Evolutionary conservation across 352 stramenopile genomes (phyloP).

Genomic region (Albugo candida): DNA sequence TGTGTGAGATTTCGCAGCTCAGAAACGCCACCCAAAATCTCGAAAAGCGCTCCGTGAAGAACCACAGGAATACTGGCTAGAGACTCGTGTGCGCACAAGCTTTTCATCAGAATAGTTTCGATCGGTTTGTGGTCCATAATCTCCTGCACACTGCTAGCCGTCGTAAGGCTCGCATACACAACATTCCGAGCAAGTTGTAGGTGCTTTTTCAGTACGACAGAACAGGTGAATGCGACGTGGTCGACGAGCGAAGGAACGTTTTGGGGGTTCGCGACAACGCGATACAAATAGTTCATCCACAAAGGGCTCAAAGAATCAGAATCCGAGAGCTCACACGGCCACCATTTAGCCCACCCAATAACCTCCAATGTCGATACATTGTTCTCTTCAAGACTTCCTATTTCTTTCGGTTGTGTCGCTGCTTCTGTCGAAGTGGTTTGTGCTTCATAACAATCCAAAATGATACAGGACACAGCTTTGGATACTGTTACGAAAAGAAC

Average conservation of each 20-base stretch:
- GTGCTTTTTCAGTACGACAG: slow-evolving; percentile 60
- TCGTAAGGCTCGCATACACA: slow-evolving; percentile 25
- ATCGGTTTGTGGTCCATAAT: slow-evolving; percentile 16
- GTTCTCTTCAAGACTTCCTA: too few relatives aligned
- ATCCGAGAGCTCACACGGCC: slow-evolving; percentile 25
- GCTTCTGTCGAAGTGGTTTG: slow-evolving; percentile 11
- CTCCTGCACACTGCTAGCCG: slow-evolving; percentile 2
- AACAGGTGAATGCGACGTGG: slow-evolving; percentile 47
- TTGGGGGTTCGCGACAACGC: slow-evolving; percentile 37
- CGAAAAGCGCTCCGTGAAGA: slow-evolving; percentile 62
- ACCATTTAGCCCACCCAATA: slow-evolving; percentile 15
- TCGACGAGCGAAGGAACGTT: slow-evolving; percentile 47
- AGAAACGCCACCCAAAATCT: slow-evolving; percentile 51
- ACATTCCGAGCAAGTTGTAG: slow-evolving; percentile 49
- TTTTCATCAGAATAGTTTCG: slow-evolving; percentile 32
- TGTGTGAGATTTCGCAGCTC: slow-evolving; percentile 39
- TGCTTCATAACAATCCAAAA: slow-evolving; percentile 62
- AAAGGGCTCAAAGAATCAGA: slow-evolving; percentile 15
- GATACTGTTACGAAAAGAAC: slow-evolving; percentile 26
- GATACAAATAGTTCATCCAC: slow-evolving; percentile 59
- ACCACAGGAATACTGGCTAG: slow-evolving; percentile 58
- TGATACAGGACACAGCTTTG: slow-evolving; percentile 43
- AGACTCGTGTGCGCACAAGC: slow-evolving; percentile 30
- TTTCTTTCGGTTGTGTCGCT: too few relatives aligned
- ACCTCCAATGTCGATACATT: too few relatives aligned